phyloP scores from a whole-genome alignment of 345 rosid genomes.

The Toxicodendron radicans region DNA sequence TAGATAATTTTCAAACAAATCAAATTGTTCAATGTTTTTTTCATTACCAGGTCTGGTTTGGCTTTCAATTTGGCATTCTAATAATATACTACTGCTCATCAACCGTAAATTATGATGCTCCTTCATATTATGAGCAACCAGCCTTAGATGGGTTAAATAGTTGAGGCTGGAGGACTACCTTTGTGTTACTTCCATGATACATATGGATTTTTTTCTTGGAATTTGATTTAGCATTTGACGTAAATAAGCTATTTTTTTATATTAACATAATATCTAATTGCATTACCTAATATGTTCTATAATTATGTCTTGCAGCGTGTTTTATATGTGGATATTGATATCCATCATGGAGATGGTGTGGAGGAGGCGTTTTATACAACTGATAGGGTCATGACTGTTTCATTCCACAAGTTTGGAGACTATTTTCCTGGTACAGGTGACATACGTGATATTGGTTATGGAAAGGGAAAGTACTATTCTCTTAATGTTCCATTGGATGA shows the following conservation, averaged over 20 bases:
- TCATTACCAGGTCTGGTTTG: not conserved
- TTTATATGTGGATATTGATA: slow-evolving; percentile 65
- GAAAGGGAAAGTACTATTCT: slow-evolving; percentile 62
- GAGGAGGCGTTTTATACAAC: slow-evolving; percentile 73
- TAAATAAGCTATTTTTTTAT: not conserved
- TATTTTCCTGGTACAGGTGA: slow-evolving; percentile 77
- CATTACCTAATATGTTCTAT: not conserved
- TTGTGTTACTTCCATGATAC: not conserved
- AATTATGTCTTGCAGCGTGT: slow-evolving; percentile 45
- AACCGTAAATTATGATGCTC: not conserved
- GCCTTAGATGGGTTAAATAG: not conserved
- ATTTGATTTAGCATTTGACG: not conserved
- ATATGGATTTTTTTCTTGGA: not conserved
- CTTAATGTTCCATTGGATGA: slow-evolving; percentile 70
- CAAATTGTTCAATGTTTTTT: not conserved
- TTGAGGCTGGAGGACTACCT: not conserved
- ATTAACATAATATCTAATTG: not conserved
- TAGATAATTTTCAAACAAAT: not conserved
- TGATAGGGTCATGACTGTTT: slow-evolving; percentile 73
- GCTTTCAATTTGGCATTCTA: not conserved
- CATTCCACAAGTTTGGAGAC: slow-evolving; percentile 69
- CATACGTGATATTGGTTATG: slow-evolving; percentile 51
- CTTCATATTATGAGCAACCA: not conserved
- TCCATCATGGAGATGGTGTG: slow-evolving; percentile 71
- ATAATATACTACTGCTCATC: not conserved